Conservation (phyloP, 2,329 filamentous ascomycete genomes). For the Colletotrichum melonis region DNA sequence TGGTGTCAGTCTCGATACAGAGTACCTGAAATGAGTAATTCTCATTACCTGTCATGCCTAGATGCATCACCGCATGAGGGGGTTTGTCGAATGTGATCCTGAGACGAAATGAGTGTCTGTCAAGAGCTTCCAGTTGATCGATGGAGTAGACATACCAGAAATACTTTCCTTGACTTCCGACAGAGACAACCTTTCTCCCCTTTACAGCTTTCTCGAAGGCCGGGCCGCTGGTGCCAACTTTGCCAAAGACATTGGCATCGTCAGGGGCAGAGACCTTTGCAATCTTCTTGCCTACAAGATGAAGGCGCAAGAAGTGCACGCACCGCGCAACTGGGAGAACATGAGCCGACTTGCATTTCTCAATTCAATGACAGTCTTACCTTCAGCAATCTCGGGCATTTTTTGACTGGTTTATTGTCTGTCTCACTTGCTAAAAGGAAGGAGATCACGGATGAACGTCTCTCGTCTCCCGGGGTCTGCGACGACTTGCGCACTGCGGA, state of each 20-base stretch:
- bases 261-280: constrained; percentile 76
- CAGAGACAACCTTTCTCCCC: constrained; percentile 77
- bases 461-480: neutral
- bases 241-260: constrained; percentile 89
- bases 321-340: constrained; percentile 78
- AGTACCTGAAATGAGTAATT: neutral
- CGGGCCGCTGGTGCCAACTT: constrained; percentile 82
- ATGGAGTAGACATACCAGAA: constrained; percentile 73
- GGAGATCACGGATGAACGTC: too few species aligned
- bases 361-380: constrained; percentile 43
- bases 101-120: neutral
- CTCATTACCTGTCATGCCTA: constrained; percentile 74
- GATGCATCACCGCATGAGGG: constrained; percentile 90
- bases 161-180: constrained; percentile 94
- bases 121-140: rapidly evolving
- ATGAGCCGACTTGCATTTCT: neutral
- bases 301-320: constrained; percentile 84
- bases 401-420: constrained; percentile 29
- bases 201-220: constrained; percentile 80
- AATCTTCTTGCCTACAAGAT: constrained; percentile 87
- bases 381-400: constrained; percentile 75
- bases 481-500: neutral
- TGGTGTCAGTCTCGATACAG: neutral
- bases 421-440: neutral
- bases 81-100: constrained; percentile 72